Evolutionary conservation across 345 rosid species (phyloP).

Genomic region (Populus alba): DNA sequence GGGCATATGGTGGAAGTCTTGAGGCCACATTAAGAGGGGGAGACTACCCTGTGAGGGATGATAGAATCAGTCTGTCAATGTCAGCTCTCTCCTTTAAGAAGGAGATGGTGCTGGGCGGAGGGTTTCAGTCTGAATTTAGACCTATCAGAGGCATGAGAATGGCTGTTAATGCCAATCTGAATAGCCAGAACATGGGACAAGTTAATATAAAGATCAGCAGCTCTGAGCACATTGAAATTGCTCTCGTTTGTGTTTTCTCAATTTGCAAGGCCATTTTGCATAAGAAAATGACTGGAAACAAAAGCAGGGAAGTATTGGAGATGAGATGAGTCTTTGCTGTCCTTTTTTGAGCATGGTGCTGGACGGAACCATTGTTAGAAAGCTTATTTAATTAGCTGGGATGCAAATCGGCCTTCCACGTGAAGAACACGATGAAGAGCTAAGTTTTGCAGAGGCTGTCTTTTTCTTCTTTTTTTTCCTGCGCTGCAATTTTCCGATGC

Average conservation of each 20-base stretch:
- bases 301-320: slow-evolving; percentile 35
- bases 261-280: slow-evolving; percentile 48
- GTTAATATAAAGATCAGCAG: slow-evolving; percentile 58
- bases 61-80: slow-evolving; percentile 49
- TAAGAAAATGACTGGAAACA: slow-evolving; percentile 37
- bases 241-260: slow-evolving; percentile 55
- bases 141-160: slow-evolving; percentile 52
- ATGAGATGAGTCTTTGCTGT: slow-evolving; percentile 29
- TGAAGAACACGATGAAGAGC: background rate
- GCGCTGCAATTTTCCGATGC: background rate
- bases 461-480: background rate
- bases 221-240: slow-evolving; percentile 72
- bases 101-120: slow-evolving; percentile 70
- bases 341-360: background rate
- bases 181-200: slow-evolving; percentile 75
- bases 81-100: slow-evolving; percentile 60
- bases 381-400: background rate
- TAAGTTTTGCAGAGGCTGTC: background rate
- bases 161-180: slow-evolving; percentile 57
- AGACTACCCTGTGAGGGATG: slow-evolving; percentile 74
- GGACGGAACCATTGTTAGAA: background rate
- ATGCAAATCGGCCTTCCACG: background rate
- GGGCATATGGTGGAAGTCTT: slow-evolving; percentile 68
- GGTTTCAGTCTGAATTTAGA: slow-evolving; percentile 65
- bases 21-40: slow-evolving; percentile 74